These are phyloP conservation scores for Microascus cirrosus DNA, from an alignment of 2,329 filamentous ascomycete genomes.

Conservation along the genomic window DNA sequence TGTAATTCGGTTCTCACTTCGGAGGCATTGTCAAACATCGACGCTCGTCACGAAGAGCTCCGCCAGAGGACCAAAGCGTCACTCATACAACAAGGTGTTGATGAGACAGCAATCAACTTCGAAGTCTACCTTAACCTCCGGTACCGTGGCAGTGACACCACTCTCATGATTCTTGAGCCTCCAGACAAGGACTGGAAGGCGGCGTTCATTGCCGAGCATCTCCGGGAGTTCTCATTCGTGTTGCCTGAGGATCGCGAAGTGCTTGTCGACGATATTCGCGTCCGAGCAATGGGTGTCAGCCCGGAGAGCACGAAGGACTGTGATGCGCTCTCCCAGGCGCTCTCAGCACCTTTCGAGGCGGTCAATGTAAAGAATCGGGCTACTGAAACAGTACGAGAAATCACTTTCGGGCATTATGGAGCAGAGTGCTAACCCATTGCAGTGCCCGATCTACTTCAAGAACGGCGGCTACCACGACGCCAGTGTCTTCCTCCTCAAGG, in stretches of 20 bases:
- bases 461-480: neutral
- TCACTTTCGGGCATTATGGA: too few relatives aligned
- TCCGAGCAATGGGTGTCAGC: conserved; percentile 73
- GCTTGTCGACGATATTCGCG: conserved; percentile 26
- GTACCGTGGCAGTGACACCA: conserved; percentile 82
- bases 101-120: conserved; percentile 28
- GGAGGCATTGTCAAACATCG: too few relatives aligned
- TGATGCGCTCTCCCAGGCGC: neutral
- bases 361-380: too few relatives aligned
- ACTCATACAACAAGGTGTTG: too few relatives aligned
- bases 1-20: too few relatives aligned
- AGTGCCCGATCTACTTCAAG: neutral
- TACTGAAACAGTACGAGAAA: too few relatives aligned
- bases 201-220: conserved; percentile 83
- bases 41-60: too few relatives aligned
- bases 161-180: conserved; percentile 79
- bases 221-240: conserved; percentile 58
- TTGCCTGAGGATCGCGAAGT: conserved; percentile 59
- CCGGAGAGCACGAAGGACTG: too few relatives aligned
- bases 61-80: too few relatives aligned
- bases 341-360: neutral
- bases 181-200: conserved; percentile 37
- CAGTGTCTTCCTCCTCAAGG: neutral
- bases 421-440: too few relatives aligned
- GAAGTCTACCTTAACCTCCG: conserved; percentile 93